phyloP scores from a whole-genome alignment of 345 rosid species.

The Salix arbutifolia region DNA sequence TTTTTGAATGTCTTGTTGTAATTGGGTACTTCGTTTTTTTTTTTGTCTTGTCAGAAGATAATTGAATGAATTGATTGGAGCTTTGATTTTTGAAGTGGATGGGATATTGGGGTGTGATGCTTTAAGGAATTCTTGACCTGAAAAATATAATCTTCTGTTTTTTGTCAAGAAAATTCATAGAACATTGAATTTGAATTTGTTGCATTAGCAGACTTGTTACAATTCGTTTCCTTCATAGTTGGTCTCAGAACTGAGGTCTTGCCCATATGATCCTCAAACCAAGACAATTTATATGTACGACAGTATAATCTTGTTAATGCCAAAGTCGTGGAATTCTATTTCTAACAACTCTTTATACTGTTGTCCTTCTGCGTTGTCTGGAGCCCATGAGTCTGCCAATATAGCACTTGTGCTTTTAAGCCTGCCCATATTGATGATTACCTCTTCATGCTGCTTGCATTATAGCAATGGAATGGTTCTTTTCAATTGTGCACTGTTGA shows the following conservation, averaged over 20 bases:
- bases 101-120: too few species aligned
- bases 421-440: neutral
- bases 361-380: neutral
- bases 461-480: too few species aligned
- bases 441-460: neutral
- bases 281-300: neutral
- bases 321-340: neutral
- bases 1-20: too few species aligned
- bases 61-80: too few species aligned
- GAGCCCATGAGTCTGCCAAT: neutral
- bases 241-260: neutral
- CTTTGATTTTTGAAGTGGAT: too few species aligned
- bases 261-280: neutral
- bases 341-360: neutral
- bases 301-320: neutral
- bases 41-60: too few species aligned
- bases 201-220: neutral
- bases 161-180: too few species aligned
- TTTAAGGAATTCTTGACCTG: too few species aligned
- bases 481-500: too few species aligned
- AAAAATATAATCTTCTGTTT: too few species aligned
- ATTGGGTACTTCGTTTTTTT: too few species aligned
- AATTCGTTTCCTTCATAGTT: neutral
- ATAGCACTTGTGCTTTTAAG: neutral
- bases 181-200: neutral